These are phyloP conservation scores for Achlya hypogyna DNA, from an alignment of 352 stramenopile species.

Conservation along the genomic window DNA sequence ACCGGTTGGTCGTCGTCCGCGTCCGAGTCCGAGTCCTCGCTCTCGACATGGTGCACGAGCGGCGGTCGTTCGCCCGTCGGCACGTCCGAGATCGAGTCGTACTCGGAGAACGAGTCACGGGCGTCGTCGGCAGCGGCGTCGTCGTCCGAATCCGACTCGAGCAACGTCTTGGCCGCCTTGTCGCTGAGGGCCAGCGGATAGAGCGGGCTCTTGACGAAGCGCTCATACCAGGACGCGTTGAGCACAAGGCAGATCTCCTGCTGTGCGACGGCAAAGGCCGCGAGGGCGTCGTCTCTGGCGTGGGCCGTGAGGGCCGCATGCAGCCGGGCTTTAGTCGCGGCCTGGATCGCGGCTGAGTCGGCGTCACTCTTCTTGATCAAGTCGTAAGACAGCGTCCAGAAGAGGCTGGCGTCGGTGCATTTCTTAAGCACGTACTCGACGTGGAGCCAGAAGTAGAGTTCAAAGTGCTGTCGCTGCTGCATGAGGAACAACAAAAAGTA, in stretches of 20 bases:
- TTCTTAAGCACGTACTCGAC: constrained; percentile 80
- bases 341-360: constrained; percentile 67
- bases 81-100: constrained; percentile 2
- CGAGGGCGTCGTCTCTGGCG: constrained; percentile 35
- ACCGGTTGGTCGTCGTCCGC: constrained; percentile 25
- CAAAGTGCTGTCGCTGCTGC: constrained; percentile 80
- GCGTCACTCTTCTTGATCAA: constrained; percentile 65
- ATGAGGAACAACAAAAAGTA: constrained; percentile 84
- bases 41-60: constrained; percentile 27
- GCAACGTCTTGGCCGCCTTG: constrained; percentile 3
- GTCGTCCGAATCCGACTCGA: constrained; percentile 33
- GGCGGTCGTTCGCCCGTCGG: constrained; percentile 21
- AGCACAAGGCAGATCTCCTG: constrained; percentile 79
- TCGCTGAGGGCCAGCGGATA: constrained; percentile 75
- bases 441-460: constrained; percentile 83
- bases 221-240: constrained; percentile 67
- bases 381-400: constrained; percentile 57
- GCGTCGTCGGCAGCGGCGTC: neutral
- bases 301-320: constrained; percentile 35
- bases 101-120: constrained; percentile 11
- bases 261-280: constrained; percentile 55
- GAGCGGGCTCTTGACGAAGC: constrained; percentile 77
- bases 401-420: constrained; percentile 41
- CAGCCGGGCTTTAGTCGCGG: constrained; percentile 64
- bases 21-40: constrained; percentile 28